Evolutionary conservation across 257 asterid genomes (phyloP).

Genomic region (Buddleja alternifolia): DNA sequence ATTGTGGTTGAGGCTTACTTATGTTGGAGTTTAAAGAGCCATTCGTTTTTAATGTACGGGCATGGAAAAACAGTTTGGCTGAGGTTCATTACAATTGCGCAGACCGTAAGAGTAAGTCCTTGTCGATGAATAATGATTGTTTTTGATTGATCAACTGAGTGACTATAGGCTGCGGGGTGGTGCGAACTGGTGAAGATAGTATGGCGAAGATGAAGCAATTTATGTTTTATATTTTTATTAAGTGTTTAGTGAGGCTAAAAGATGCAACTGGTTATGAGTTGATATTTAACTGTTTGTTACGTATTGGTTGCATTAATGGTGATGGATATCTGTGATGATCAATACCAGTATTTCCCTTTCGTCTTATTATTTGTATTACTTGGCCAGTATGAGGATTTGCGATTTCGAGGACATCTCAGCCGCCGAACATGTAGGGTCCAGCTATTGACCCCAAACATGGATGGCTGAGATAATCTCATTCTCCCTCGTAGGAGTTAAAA

Average conservation of each 20-base stretch:
- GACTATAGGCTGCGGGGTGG: not conserved
- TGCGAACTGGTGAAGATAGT: not conserved
- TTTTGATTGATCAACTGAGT: not conserved
- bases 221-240: too few species aligned
- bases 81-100: not conserved
- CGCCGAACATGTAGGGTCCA: too few species aligned
- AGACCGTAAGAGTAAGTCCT: not conserved
- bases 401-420: too few species aligned
- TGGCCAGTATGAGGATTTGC: too few species aligned
- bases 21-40: slow-evolving; percentile 1
- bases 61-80: not conserved
- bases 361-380: too few species aligned
- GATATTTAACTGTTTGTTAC: not conserved
- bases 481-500: too few species aligned
- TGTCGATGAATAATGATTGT: too few species aligned
- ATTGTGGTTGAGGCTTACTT: slow-evolving; percentile 17
- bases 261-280: not conserved
- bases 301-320: not conserved
- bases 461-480: too few species aligned
- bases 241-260: not conserved
- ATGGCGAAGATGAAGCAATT: slow-evolving; percentile 17
- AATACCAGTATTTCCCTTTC: not conserved
- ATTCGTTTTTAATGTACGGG: not conserved
- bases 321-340: not conserved
- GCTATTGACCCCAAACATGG: too few species aligned